Evolutionary conservation across 805 yeast species (phyloP).

Genomic region (Spathaspora girioi): DNA sequence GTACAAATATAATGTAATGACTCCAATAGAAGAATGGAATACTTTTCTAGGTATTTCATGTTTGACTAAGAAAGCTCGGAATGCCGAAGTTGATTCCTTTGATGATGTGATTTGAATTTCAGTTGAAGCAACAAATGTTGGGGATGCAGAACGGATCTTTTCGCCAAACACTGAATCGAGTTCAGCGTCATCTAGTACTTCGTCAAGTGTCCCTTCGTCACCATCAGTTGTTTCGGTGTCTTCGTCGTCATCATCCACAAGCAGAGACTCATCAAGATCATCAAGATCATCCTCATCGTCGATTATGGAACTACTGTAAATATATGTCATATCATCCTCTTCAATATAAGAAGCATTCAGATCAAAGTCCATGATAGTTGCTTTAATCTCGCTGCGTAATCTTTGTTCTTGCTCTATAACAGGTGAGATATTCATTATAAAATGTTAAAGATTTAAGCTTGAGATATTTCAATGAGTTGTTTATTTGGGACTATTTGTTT

Average conservation of each 20-base stretch:
- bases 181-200: conserved; percentile 7
- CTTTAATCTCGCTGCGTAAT: conserved; percentile 2
- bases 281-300: conserved; percentile 15
- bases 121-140: not conserved
- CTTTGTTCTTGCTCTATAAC: not conserved
- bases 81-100: not conserved
- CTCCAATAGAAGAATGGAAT: conserved; percentile 86
- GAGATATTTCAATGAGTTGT: not conserved
- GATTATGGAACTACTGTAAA: conserved; percentile 19
- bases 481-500: not conserved
- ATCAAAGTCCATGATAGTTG: conserved; percentile 11
- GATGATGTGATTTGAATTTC: not conserved
- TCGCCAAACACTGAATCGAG: conserved; percentile 1
- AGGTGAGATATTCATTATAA: not conserved
- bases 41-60: conserved; percentile 88
- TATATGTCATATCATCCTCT: conserved; percentile 37
- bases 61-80: conserved; percentile 50
- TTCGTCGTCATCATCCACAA: conserved; percentile 10
- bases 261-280: conserved; percentile 12
- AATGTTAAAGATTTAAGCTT: not conserved
- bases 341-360: conserved; percentile 30
- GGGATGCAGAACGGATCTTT: not conserved
- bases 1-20: conserved; percentile 72
- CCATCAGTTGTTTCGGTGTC: conserved; percentile 6
- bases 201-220: conserved; percentile 7